These are phyloP conservation scores for Calophaca sinica DNA, from an alignment of 306 rosid species.

Conservation along the genomic window DNA sequence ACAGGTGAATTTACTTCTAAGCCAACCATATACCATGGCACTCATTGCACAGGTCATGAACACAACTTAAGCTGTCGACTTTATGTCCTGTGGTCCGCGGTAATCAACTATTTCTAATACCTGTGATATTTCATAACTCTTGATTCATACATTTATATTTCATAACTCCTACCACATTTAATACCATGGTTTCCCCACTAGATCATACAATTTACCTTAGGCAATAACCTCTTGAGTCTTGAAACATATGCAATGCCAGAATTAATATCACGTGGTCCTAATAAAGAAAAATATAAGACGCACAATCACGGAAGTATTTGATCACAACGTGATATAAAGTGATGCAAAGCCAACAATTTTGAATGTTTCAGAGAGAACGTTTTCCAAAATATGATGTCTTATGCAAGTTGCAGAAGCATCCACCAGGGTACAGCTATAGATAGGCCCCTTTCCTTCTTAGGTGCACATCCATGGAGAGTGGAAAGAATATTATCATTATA, in stretches of 20 bases:
- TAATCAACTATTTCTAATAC: neutral
- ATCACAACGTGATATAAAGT: neutral
- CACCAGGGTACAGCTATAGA: neutral
- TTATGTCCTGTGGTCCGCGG: too few species aligned
- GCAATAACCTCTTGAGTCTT: too few species aligned
- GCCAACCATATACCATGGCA: neutral
- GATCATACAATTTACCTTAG: too few species aligned
- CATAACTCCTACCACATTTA: too few species aligned
- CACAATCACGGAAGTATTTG: neutral
- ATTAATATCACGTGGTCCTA: too few species aligned
- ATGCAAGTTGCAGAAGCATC: neutral
- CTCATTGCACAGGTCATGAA: conserved; percentile 9
- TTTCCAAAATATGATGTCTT: conserved; percentile 6
- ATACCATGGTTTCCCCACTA: too few species aligned
- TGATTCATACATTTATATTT: neutral
- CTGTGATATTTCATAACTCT: neutral
- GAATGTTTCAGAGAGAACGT: neutral
- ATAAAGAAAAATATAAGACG: neutral
- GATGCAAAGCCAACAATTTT: neutral
- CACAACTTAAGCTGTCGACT: too few species aligned
- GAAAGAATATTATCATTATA: neutral
- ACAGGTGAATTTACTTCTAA: neutral
- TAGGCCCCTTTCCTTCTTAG: conserved; percentile 3
- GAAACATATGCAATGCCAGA: too few species aligned
- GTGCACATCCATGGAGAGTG: neutral